Evolutionary conservation across 257 asterid species (phyloP), one percentile per base, ranked within the genome.

Genomic region (Datura wrightii): DNA sequence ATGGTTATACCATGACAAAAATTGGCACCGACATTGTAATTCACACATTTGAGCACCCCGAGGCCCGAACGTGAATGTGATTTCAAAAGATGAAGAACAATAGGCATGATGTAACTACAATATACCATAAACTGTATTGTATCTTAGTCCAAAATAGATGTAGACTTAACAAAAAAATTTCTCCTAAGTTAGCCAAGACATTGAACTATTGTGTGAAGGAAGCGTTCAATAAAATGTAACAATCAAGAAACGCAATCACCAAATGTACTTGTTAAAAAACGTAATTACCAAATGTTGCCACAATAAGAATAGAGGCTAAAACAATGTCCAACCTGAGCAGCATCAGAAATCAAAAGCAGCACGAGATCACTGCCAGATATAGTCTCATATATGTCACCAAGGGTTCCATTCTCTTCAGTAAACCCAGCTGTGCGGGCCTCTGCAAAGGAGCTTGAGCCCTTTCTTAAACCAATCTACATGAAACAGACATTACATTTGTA

Each of bases 311-410:
- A n/a, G 46, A 52, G 76, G 52, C 13, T 3, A 55, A 69, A 84
- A 53, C 39, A 78, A 59, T 52, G 39, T 70, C 91, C 50, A 84
- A 94, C 99, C 98, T 96, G 99, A 85, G 99, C 99, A 10, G 98
- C 89, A 89, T 96, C 99, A 74, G 99, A 94, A 85, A 96, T 96
- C 88, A 96, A 89, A 72, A 94, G 95, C 85, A 96, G 89, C 89
- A 96, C 99, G 82, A 96, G 86, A 85, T 96, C 98, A 83, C 99
- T 96, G 85, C 95, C 87, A 71, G 99, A 92, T 81, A 96, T 72
- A 34, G 99, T 96, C 86, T 96, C 99, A 84, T 89, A 96, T 44
- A 96, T 94, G 89, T 96, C 99, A 72, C 99, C 99, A n/a, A 96
- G 92, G 76, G 97, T 94, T 34, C 98, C 99, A 70, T 71, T 92